Base-by-base conservation (phyloP, 148 eudicot species). In the Chenopodium berlandieri region DNA sequence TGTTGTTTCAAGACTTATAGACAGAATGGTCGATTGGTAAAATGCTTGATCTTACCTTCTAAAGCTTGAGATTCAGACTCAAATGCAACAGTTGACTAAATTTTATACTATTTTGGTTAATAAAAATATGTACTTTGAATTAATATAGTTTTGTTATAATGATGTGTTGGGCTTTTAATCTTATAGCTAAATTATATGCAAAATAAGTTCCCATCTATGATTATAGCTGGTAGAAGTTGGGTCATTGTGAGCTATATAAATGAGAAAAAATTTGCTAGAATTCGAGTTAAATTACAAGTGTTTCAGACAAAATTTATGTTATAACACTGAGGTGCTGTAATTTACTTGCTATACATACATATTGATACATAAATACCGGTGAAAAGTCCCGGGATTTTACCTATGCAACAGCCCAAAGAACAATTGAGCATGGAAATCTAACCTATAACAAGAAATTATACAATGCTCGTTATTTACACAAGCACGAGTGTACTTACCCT, bases 401-500 rank as follows among this genome's bases (percentile, higher is more conserved):
- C 79, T 66, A 75, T 81, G 52, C 75, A 76, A 75, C 27, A 72
- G 79, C 79, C 74, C 40, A 25, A 68, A 46, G 25, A 48, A 67
- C 56, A 54, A 22, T 22, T 48, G 79, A 69, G 62, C 80, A 75
- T 47, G 0, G 11, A 23, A 44, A 5, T 62, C 80, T 76, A 69
- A 8, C 70, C 84, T 76, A 67, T 78, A 75, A 46, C 54, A 71
- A 62, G 46, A 56, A 37, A 37, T 84, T 77, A 73, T n/a, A 83
- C 88, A 82, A 79, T 83, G 80, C 69, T 64, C 14, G 30, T 72
- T 66, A 63, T 60, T 76, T 75, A 60, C 82, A 79, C 75, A 66
- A 69, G 74, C 81, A 73, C 22, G 40, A 65, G 69, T 56, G 10
- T 58, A 81, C 73, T 52, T 47, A 37, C 4, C 30, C 68, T 66